A percentile compares a stretch with the other conserved stretches of the same genome.
Conservation (phyloP, 2,329 filamentous ascomycete genomes). For the Xylariaceae sp. region DNA sequence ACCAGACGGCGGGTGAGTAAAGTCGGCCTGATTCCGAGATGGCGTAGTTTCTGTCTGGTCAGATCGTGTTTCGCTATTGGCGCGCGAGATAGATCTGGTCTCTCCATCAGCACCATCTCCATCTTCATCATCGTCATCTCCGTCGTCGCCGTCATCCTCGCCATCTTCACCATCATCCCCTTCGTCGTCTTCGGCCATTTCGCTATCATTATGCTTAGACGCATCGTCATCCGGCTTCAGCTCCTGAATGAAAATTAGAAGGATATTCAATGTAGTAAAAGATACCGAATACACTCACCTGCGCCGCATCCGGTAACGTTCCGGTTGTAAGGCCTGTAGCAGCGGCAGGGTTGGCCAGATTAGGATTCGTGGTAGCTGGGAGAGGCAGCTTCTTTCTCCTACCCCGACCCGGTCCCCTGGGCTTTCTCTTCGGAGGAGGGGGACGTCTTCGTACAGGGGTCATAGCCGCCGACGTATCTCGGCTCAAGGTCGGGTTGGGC, state of each 20-base stretch:
- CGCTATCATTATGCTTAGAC: conserved; percentile 43
- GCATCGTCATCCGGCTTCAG: conserved; percentile 41
- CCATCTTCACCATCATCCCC: conserved; percentile 46
- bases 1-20: conserved; percentile 17
- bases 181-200: conserved; percentile 50
- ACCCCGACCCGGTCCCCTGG: conserved; percentile 72
- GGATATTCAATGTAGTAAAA: neutral
- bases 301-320: conserved; percentile 36
- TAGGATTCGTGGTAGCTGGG: conserved; percentile 31
- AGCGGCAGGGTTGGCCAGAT: conserved; percentile 33
- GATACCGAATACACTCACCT: conserved; percentile 36
- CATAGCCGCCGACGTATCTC: conserved; percentile 46
- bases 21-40: conserved; percentile 26
- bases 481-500: conserved; percentile 47
- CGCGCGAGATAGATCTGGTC: conserved; percentile 33
- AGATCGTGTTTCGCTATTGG: conserved; percentile 30
- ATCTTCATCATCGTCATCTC: conserved; percentile 42
- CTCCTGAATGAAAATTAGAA: conserved; percentile 31
- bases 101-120: conserved; percentile 42
- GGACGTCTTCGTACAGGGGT: conserved; percentile 55
- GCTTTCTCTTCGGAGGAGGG: conserved; percentile 74
- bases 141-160: conserved; percentile 42
- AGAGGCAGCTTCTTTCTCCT: conserved; percentile 63
- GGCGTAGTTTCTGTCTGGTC: conserved; percentile 34
- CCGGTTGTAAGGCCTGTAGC: conserved; percentile 37